These are phyloP conservation scores for Chalciporus chontae DNA, from an alignment of 768 basidiomycete genomes.

Conservation along the genomic window DNA sequence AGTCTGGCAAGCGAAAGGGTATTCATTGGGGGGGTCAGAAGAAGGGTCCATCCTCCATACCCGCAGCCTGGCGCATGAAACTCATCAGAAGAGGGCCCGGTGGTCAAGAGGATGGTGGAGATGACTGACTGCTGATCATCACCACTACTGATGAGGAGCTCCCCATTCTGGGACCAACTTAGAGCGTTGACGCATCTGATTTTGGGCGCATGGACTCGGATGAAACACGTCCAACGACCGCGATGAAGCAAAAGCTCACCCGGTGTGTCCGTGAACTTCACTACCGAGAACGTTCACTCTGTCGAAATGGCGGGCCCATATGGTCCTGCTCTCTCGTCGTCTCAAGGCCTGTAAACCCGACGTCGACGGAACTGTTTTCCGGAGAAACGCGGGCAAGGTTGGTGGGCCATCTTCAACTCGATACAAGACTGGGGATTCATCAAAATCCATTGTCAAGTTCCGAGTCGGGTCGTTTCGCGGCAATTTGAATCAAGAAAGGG, in stretches of 20 bases:
- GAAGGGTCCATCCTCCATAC: constrained; percentile 67
- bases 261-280: constrained; percentile 60
- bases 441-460: constrained; percentile 12
- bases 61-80: constrained; percentile 48
- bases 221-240: neutral
- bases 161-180: constrained; percentile 67
- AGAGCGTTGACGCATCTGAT: constrained; percentile 75
- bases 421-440: constrained; percentile 1
- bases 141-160: constrained; percentile 63
- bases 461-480: neutral
- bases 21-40: constrained; percentile 40
- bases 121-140: constrained; percentile 63
- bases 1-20: constrained; percentile 61
- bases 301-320: constrained; percentile 43
- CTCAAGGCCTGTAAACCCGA: constrained; percentile 23
- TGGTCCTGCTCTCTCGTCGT: constrained; percentile 20
- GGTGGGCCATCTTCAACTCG: neutral
- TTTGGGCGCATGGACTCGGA: neutral
- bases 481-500: neutral
- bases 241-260: constrained; percentile 40
- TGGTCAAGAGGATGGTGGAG: neutral
- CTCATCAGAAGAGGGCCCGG: constrained; percentile 1
- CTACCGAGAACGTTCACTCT: constrained; percentile 72
- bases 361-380: constrained; percentile 17
- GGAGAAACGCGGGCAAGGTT: neutral